phyloP scores from a whole-genome alignment of 2,329 filamentous ascomycete species.

The Colletotrichum eleusines region DNA sequence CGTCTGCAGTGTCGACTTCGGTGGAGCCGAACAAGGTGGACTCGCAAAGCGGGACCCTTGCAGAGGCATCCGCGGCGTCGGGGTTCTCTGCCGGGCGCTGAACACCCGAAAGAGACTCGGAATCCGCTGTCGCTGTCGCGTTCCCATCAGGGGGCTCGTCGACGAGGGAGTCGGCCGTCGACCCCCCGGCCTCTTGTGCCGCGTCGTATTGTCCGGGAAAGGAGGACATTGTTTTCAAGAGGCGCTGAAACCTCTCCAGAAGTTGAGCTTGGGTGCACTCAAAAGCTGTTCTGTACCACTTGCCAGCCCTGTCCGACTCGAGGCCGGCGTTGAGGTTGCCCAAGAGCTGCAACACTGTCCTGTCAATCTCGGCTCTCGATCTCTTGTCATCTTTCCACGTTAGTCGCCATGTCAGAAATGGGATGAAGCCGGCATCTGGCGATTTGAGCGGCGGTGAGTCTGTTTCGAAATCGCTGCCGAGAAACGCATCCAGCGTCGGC shows the following conservation, averaged over 20 bases:
- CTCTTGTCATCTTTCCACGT: slow-evolving; percentile 20
- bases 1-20: background rate
- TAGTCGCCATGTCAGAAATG: slow-evolving; percentile 16
- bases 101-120: background rate
- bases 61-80: background rate
- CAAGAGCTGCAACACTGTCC: slow-evolving; percentile 7
- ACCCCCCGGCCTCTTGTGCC: too few relatives aligned
- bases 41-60: background rate
- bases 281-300: slow-evolving; percentile 17
- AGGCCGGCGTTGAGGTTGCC: slow-evolving; percentile 6
- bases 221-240: background rate
- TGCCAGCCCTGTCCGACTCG: slow-evolving; percentile 1
- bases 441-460: background rate
- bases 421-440: background rate
- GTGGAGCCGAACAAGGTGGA: background rate
- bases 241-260: background rate
- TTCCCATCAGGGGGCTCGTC: too few relatives aligned
- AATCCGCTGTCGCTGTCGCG: background rate
- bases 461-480: background rate
- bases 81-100: background rate
- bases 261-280: slow-evolving; percentile 9
- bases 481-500: background rate
- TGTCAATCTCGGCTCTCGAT: slow-evolving; percentile 5
- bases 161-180: too few relatives aligned
- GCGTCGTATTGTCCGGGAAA: too few relatives aligned